phyloP scores from a whole-genome alignment of 371 early-diverging fungal species.

The Mucor plumbeus region DNA sequence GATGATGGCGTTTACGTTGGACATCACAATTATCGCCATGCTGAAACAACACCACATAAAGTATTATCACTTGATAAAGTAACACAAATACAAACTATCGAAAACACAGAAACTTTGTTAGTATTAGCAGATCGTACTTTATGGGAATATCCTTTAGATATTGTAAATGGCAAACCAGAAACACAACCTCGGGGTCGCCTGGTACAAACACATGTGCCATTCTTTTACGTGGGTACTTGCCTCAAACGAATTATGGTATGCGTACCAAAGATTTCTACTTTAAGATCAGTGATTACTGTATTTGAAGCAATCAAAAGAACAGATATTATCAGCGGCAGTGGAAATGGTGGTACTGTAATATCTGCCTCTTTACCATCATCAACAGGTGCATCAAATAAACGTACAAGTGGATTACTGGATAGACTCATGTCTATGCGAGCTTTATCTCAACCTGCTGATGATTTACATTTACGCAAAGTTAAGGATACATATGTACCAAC shows the following conservation, averaged over 20 bases:
- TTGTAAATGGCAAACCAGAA: slow-evolving; percentile 41
- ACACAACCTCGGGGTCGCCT: slow-evolving; percentile 38
- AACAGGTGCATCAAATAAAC: slow-evolving; percentile 15
- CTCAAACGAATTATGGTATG: slow-evolving; percentile 44
- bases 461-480: slow-evolving; percentile 37
- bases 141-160: slow-evolving; percentile 48
- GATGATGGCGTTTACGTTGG: slow-evolving; percentile 54
- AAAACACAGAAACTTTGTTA: slow-evolving; percentile 39
- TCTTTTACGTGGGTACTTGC: slow-evolving; percentile 45
- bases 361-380: neutral
- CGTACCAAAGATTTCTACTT: slow-evolving; percentile 42
- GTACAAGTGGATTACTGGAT: slow-evolving; percentile 1
- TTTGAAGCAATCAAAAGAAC: slow-evolving; percentile 34
- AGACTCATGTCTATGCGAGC: slow-evolving; percentile 3
- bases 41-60: slow-evolving; percentile 34
- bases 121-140: slow-evolving; percentile 44
- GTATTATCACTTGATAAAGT: slow-evolving; percentile 37
- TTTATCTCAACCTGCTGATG: slow-evolving; percentile 11
- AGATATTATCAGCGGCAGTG: neutral
- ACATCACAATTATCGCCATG: slow-evolving; percentile 24
- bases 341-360: neutral
- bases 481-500: slow-evolving; percentile 50
- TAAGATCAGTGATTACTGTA: slow-evolving; percentile 40
- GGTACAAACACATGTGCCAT: slow-evolving; percentile 45
- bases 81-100: slow-evolving; percentile 47